Evolutionary conservation across 768 basidiomycete species (phyloP).

Genomic region (Dendrothele bispora): DNA sequence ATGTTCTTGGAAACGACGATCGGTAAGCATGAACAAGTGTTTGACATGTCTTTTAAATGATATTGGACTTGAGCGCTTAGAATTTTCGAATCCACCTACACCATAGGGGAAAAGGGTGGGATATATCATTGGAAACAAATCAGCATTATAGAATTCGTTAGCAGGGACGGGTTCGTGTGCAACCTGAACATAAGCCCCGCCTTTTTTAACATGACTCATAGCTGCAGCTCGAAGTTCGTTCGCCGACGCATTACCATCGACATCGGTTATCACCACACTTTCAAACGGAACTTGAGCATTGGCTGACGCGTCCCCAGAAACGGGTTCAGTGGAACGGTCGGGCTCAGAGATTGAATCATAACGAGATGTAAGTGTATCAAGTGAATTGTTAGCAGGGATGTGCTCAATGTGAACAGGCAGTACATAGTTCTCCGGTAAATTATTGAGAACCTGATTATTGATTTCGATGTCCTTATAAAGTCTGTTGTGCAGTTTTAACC

Average conservation of each 20-base stretch:
- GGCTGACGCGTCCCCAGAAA: background rate
- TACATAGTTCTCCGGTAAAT: conserved; percentile 14
- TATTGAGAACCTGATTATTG: conserved; percentile 18
- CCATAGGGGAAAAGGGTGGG: conserved; percentile 45
- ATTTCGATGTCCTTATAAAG: conserved; percentile 32
- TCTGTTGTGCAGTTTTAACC: conserved; percentile 35
- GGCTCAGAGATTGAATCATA: conserved; percentile 13
- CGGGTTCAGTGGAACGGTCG: background rate
- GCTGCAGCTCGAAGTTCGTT: conserved; percentile 32
- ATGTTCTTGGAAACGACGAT: conserved; percentile 36
- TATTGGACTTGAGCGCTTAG: conserved; percentile 9
- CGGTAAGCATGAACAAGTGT: too few species aligned
- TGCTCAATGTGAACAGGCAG: conserved; percentile 29
- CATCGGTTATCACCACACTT: conserved; percentile 30
- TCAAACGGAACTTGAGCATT: conserved; percentile 13
- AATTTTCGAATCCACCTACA: conserved; percentile 40
- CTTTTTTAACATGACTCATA: conserved; percentile 29
- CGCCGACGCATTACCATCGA: conserved; percentile 22
- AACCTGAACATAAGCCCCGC: conserved; percentile 26
- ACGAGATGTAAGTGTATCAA: conserved; percentile 11
- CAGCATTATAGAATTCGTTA: conserved; percentile 36
- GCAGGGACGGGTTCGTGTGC: conserved; percentile 28
- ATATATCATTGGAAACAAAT: conserved; percentile 39
- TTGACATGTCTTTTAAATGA: conserved; percentile 32
- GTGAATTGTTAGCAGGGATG: conserved; percentile 12